Percentiles rank a stretch among this genome's conserved stretches.
Conservation (phyloP, 352 stramenopile genomes). For the Blastocystis sp. region DNA sequence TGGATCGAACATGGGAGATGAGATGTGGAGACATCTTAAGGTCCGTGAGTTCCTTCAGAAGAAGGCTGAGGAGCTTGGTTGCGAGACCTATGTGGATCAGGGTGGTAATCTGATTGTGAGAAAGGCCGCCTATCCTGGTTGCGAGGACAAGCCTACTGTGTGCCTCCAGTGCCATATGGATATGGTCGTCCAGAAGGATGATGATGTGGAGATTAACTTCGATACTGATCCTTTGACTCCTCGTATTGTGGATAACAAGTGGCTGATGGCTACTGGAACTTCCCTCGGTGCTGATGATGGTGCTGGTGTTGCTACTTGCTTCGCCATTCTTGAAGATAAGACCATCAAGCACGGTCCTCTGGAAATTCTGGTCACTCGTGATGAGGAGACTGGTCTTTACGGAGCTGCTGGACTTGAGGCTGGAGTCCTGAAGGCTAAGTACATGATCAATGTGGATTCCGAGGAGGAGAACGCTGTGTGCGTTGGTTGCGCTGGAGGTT, state of each 20-base stretch:
- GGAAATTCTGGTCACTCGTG: slow-evolving; percentile 67
- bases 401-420: slow-evolving; percentile 67
- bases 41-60: slow-evolving; percentile 39
- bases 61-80: slow-evolving; percentile 55
- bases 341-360: slow-evolving; percentile 65
- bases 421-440: slow-evolving; percentile 64
- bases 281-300: slow-evolving; percentile 69
- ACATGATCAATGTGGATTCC: slow-evolving; percentile 68
- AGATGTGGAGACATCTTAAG: slow-evolving; percentile 54
- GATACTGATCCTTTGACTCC: slow-evolving; percentile 65
- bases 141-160: slow-evolving; percentile 54
- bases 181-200: slow-evolving; percentile 68
- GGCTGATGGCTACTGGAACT: slow-evolving; percentile 66
- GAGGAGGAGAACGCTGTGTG: slow-evolving; percentile 67
- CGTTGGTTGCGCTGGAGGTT: slow-evolving; percentile 67
- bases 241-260: slow-evolving; percentile 64
- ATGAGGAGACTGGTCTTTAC: slow-evolving; percentile 68
- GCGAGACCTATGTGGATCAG: slow-evolving; percentile 57
- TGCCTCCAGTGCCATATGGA: slow-evolving; percentile 67
- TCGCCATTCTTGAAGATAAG: slow-evolving; percentile 66
- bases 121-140: slow-evolving; percentile 50
- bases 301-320: slow-evolving; percentile 65
- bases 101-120: slow-evolving; percentile 58
- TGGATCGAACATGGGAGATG: slow-evolving; percentile 62
- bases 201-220: slow-evolving; percentile 66